Evolutionary conservation across 495 filamentous ascomycete species (phyloP).

Genomic region (Penicillium canariense): DNA sequence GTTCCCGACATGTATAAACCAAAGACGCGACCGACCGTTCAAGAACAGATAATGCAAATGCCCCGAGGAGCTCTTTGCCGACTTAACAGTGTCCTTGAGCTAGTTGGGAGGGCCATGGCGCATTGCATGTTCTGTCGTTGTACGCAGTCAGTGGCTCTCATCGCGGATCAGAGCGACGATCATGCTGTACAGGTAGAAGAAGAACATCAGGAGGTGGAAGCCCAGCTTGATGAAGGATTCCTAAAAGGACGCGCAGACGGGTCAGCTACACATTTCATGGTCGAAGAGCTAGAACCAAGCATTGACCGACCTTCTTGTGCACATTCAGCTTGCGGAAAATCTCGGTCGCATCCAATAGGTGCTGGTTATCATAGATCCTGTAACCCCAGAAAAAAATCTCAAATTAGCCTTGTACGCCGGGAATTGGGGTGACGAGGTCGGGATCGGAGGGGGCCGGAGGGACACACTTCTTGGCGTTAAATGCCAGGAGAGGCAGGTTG

Average conservation of each 20-base stretch:
- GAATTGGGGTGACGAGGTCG: neutral
- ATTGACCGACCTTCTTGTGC: slow-evolving; percentile 83
- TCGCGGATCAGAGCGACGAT: slow-evolving; percentile 97
- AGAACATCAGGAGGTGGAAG: slow-evolving; percentile 99
- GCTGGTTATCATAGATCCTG: slow-evolving; percentile 95
- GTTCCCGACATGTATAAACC: slow-evolving; percentile 3
- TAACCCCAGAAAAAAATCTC: neutral
- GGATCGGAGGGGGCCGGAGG: neutral
- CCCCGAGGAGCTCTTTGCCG: neutral
- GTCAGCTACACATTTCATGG: slow-evolving; percentile 11
- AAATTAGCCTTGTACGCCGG: slow-evolving; percentile 8
- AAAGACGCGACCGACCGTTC: neutral
- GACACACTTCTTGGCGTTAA: slow-evolving; percentile 94
- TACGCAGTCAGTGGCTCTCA: slow-evolving; percentile 71
- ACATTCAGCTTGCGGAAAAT: slow-evolving; percentile 99
- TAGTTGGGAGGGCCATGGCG: slow-evolving; percentile 34
- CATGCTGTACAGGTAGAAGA: slow-evolving; percentile 99
- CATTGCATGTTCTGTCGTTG: slow-evolving; percentile 43
- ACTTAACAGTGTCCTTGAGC: slow-evolving; percentile 6
- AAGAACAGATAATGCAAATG: neutral
- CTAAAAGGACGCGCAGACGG: slow-evolving; percentile 41
- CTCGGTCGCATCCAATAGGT: slow-evolving; percentile 95
- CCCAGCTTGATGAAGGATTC: slow-evolving; percentile 99
- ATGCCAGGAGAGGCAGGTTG: slow-evolving; percentile 88
- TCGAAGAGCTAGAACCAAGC: neutral